Percentiles rank a stretch among this genome's conserved stretches.
Evolutionary conservation across 108 stramenopile genomes (phyloP).

Genomic region (Fistulifera solaris): DNA sequence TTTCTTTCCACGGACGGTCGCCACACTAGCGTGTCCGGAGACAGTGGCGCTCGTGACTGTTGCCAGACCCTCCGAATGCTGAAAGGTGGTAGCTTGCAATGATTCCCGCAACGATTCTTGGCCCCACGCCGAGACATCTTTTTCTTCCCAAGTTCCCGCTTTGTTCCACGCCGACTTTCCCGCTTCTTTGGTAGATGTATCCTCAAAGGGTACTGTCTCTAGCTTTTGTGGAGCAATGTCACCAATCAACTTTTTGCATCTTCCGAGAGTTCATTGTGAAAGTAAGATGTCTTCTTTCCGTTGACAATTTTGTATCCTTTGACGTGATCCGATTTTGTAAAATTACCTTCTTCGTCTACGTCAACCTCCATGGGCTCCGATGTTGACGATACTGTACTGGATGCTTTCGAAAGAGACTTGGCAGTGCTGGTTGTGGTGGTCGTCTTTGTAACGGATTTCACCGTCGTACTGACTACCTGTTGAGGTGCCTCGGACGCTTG

Average conservation of each 20-base stretch:
- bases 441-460: constrained; percentile 3
- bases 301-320: constrained; percentile 95
- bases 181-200: constrained; percentile 1
- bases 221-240: constrained; percentile 93
- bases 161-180: constrained; percentile 74
- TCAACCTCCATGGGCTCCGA: constrained; percentile 6
- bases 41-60: constrained; percentile 36
- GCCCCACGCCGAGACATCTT: constrained; percentile 82
- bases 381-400: constrained; percentile 7
- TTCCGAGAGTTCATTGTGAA: constrained; percentile 92
- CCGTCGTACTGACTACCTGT: neutral
- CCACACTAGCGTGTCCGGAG: constrained; percentile 78
- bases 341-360: constrained; percentile 31
- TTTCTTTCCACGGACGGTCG: constrained; percentile 86
- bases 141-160: constrained; percentile 92
- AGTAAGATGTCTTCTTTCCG: constrained; percentile 92
- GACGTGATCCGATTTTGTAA: constrained; percentile 71
- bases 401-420: neutral
- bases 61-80: constrained; percentile 52
- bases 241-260: constrained; percentile 83
- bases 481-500: constrained; percentile 20
- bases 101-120: constrained; percentile 44
- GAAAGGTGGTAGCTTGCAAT: constrained; percentile 41
- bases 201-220: constrained; percentile 16
- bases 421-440: constrained; percentile 4